A percentile compares a stretch with the other conserved stretches of the same genome.
These are phyloP conservation scores for Chalciporus piperatus DNA, from an alignment of 768 basidiomycete species.

Conservation along the genomic window DNA sequence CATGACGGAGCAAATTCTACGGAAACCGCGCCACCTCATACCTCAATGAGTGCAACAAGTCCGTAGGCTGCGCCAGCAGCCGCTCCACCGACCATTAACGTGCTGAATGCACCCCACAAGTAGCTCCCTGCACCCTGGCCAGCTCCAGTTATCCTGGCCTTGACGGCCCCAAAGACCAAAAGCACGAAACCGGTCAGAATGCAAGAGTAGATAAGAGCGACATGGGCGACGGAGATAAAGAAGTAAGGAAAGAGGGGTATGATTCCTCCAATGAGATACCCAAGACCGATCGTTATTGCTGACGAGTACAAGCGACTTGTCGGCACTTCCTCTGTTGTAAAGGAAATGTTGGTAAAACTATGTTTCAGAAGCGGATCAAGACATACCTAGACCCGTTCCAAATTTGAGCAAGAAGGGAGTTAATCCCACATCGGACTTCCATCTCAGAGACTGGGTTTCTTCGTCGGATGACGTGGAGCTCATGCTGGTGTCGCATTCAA, in stretches of 20 bases:
- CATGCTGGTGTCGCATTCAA: constrained; percentile 47
- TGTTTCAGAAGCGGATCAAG: neutral
- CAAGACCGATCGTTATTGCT: constrained; percentile 92
- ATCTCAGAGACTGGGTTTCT: constrained; percentile 56
- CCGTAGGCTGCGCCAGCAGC: constrained; percentile 78
- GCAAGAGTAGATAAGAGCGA: constrained; percentile 70
- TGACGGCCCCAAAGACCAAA: constrained; percentile 87
- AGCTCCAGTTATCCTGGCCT: constrained; percentile 85
- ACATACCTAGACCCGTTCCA: constrained; percentile 84
- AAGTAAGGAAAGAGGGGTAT: constrained; percentile 94
- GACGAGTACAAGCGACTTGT: constrained; percentile 81
- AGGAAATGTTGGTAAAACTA: neutral
- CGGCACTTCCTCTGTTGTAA: constrained; percentile 77
- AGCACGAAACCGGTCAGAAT: constrained; percentile 82
- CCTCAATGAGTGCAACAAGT: constrained; percentile 52
- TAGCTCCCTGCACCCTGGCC: constrained; percentile 66
- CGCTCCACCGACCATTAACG: constrained; percentile 83
- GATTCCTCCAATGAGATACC: constrained; percentile 89
- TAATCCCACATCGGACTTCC: constrained; percentile 79
- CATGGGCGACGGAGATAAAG: constrained; percentile 69
- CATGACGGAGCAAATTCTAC: neutral
- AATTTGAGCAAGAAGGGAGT: constrained; percentile 95
- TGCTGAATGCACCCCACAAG: constrained; percentile 84
- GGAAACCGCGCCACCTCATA: neutral
- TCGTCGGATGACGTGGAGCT: constrained; percentile 38